These are phyloP conservation scores for Phytophthora fragariaefolia DNA, from an alignment of 352 stramenopile genomes.

Conservation along the genomic window DNA sequence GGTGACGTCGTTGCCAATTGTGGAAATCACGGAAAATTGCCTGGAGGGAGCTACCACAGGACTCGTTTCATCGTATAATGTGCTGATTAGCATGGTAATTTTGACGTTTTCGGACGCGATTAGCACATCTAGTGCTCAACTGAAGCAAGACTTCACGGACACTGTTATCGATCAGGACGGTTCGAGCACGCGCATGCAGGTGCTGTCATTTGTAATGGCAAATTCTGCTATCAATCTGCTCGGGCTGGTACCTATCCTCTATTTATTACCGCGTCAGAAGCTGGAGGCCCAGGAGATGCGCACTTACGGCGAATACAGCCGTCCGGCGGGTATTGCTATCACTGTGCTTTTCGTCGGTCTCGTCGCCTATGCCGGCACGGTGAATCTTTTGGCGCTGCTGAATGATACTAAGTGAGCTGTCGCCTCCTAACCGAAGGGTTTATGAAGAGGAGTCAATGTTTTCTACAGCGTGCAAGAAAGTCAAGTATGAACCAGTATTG, in stretches of 20 bases:
- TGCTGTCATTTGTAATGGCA: conserved; percentile 52
- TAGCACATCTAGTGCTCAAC: conserved; percentile 48
- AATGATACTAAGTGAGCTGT: conserved; percentile 37
- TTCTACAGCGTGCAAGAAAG: conserved; percentile 10
- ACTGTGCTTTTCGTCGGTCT: conserved; percentile 50
- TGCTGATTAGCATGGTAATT: conserved; percentile 69
- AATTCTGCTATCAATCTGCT: conserved; percentile 62
- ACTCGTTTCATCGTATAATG: conserved; percentile 64
- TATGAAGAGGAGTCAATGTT: conserved; percentile 7
- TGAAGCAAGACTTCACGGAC: conserved; percentile 49
- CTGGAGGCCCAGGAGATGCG: conserved; percentile 70
- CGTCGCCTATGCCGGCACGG: conserved; percentile 44
- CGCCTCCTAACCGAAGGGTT: not conserved
- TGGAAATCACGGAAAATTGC: conserved; percentile 79
- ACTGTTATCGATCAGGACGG: conserved; percentile 40
- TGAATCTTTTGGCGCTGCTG: conserved; percentile 52
- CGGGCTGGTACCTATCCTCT: conserved; percentile 59
- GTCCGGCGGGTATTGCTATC: conserved; percentile 46
- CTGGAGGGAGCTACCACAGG: conserved; percentile 75
- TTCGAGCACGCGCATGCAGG: conserved; percentile 37
- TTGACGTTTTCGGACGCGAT: conserved; percentile 67
- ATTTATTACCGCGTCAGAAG: conserved; percentile 75
- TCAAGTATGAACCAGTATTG: conserved; percentile 22
- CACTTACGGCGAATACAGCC: conserved; percentile 57
- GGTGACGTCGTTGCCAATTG: conserved; percentile 66